These are phyloP conservation scores for Clarireedia hainanense DNA, from an alignment of 2,329 filamentous ascomycete genomes.

Conservation along the genomic window DNA sequence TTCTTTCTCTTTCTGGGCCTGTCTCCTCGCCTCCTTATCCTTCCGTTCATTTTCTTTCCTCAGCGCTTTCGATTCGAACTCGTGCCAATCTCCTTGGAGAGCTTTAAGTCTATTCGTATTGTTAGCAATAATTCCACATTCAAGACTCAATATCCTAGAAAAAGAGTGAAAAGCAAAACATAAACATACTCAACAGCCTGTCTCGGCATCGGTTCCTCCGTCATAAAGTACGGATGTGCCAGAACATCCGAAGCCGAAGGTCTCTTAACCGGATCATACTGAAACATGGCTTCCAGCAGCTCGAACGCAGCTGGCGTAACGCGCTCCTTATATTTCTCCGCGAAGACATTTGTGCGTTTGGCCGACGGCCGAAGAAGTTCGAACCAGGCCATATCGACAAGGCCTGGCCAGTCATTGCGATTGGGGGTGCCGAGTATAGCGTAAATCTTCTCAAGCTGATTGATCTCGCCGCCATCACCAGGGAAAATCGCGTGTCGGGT, in stretches of 20 bases:
- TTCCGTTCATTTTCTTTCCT: conserved; percentile 77
- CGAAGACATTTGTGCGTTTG: conserved; percentile 66
- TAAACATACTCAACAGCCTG: conserved; percentile 71
- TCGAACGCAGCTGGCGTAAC: conserved; percentile 77
- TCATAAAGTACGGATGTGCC: conserved; percentile 78
- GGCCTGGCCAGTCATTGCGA: conserved; percentile 74
- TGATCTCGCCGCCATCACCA: conserved; percentile 91
- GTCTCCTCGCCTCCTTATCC: conserved; percentile 35
- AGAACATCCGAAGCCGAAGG: conserved; percentile 80
- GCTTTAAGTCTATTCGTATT: conserved; percentile 49
- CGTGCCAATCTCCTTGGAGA: conserved; percentile 93
- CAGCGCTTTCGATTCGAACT: conserved; percentile 93
- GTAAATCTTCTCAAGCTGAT: conserved; percentile 95
- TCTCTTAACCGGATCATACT: conserved; percentile 76
- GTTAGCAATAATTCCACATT: conserved; percentile 19
- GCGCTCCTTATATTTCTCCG: conserved; percentile 70
- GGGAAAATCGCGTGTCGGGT: conserved; percentile 90
- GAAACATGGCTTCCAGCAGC: conserved; percentile 75
- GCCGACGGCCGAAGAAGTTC: conserved; percentile 77
- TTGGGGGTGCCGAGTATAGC: conserved; percentile 83
- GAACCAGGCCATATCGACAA: conserved; percentile 96
- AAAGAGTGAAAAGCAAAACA: neutral
- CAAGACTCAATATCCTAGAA: no score
- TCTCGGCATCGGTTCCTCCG: conserved; percentile 67
- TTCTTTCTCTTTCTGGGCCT: conserved; percentile 25